phyloP scores from a whole-genome alignment of 2,329 filamentous ascomycete genomes.

The Colletotrichum cuscutae region DNA sequence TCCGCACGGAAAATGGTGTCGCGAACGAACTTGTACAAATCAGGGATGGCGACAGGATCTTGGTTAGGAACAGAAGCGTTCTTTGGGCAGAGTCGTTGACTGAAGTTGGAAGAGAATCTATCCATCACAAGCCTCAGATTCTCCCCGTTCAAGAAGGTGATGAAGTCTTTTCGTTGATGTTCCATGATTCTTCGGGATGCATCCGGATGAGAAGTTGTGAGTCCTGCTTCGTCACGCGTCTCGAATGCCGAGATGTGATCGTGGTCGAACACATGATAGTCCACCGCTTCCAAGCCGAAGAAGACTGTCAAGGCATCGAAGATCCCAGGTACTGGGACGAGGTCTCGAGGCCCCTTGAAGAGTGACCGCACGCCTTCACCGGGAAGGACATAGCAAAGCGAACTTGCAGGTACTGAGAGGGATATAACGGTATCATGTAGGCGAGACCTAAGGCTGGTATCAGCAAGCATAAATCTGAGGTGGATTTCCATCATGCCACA shows the following conservation, averaged over 20 bases:
- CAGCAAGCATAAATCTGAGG: not conserved
- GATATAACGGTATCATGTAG: not conserved
- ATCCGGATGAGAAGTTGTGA: constrained; percentile 4
- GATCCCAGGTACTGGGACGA: constrained; percentile 2
- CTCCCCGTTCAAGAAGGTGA: constrained; percentile 13
- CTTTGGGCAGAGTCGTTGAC: not conserved
- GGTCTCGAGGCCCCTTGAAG: constrained; percentile 7
- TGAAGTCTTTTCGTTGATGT: constrained; percentile 26
- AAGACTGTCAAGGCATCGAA: constrained; percentile 22
- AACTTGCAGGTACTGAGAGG: not conserved
- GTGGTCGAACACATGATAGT: constrained; percentile 23
- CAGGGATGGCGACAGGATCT: not conserved
- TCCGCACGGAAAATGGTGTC: constrained; percentile 19
- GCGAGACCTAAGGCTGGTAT: accelerated
- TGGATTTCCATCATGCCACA: not conserved
- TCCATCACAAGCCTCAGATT: constrained; percentile 13
- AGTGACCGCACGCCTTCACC: constrained; percentile 12
- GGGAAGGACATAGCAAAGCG: constrained; percentile 15
- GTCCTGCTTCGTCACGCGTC: not conserved
- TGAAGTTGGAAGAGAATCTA: constrained; percentile 3
- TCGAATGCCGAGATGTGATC: constrained; percentile 19
- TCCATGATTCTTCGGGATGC: constrained; percentile 25
- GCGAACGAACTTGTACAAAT: constrained; percentile 11
- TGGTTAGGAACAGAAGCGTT: not conserved
- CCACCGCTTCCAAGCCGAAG: constrained; percentile 10